Evolutionary conservation across 2,329 filamentous ascomycete genomes (phyloP).

Genomic region (Monosporascus sp.): DNA sequence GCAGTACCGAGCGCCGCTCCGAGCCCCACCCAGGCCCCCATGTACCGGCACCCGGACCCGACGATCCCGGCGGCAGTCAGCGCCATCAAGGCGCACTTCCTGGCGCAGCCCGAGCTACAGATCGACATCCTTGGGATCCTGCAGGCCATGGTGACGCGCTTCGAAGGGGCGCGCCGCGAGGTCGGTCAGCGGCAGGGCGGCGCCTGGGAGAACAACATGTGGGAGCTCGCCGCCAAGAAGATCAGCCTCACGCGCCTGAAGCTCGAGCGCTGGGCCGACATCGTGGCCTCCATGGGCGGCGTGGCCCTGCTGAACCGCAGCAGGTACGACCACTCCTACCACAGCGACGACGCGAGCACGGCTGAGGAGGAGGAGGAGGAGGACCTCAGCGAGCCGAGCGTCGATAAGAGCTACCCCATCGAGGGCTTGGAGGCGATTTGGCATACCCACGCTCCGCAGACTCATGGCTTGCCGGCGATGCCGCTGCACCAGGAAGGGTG

Average conservation of each 20-base stretch:
- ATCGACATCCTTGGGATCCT: slow-evolving; percentile 42
- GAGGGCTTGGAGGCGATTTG: slow-evolving; percentile 1
- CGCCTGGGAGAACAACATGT: slow-evolving; percentile 39
- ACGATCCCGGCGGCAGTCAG: slow-evolving; percentile 36
- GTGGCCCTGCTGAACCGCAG: slow-evolving; percentile 18
- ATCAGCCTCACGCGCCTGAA: slow-evolving; percentile 42
- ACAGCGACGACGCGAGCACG: background rate
- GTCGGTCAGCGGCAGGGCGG: slow-evolving; percentile 22
- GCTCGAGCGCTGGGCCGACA: slow-evolving; percentile 42
- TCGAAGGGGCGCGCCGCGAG: slow-evolving; percentile 35
- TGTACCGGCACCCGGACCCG: slow-evolving; percentile 30
- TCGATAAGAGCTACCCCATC: slow-evolving; percentile 8
- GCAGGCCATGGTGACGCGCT: slow-evolving; percentile 33
- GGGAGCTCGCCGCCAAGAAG: slow-evolving; percentile 44
- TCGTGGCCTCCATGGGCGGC: slow-evolving; percentile 30
- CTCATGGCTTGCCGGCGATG: background rate
- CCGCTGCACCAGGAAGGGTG: slow-evolving; percentile 9
- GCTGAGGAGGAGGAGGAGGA: background rate
- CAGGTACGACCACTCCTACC: background rate
- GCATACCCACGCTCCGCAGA: background rate
- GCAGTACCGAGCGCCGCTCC: background rate
- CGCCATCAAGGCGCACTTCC: slow-evolving; percentile 35
- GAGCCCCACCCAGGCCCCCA: background rate
- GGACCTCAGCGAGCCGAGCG: background rate
- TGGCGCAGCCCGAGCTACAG: slow-evolving; percentile 38